phyloP scores from a whole-genome alignment of 1,139 yeast species.

The Saccharomyces hybrid region DNA sequence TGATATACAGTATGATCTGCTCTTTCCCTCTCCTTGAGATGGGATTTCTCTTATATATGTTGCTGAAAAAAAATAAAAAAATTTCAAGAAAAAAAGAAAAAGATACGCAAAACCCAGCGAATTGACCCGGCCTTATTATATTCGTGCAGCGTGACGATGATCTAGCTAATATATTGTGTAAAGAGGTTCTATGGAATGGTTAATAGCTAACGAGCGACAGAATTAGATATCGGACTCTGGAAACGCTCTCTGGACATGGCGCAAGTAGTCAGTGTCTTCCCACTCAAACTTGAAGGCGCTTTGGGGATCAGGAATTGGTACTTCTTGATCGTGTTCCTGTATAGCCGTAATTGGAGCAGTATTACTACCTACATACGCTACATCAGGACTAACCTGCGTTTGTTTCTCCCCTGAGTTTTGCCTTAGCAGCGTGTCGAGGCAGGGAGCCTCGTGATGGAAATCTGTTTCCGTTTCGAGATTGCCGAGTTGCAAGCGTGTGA shows the following conservation, averaged over 20 bases:
- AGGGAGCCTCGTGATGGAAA: not conserved
- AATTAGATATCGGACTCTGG: conserved; percentile 8
- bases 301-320: not conserved
- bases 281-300: conserved; percentile 15
- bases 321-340: not conserved
- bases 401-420: not conserved
- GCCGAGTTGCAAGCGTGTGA: not conserved
- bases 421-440: not conserved
- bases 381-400: not conserved
- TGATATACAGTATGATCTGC: not conserved
- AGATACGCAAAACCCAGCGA: not conserved
- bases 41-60: not conserved
- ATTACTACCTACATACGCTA: not conserved
- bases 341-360: not conserved
- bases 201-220: not conserved
- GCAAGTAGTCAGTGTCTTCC: conserved; percentile 16
- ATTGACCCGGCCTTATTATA: not conserved
- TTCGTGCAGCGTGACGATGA: not conserved
- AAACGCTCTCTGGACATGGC: conserved; percentile 19
- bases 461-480: not conserved
- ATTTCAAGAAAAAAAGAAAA: not conserved
- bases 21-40: not conserved
- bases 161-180: not conserved
- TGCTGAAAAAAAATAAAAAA: not conserved
- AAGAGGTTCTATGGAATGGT: not conserved